Evolutionary conservation across 2,329 filamentous ascomycete genomes (phyloP).

Genomic region (Blumeriella jaapii): DNA sequence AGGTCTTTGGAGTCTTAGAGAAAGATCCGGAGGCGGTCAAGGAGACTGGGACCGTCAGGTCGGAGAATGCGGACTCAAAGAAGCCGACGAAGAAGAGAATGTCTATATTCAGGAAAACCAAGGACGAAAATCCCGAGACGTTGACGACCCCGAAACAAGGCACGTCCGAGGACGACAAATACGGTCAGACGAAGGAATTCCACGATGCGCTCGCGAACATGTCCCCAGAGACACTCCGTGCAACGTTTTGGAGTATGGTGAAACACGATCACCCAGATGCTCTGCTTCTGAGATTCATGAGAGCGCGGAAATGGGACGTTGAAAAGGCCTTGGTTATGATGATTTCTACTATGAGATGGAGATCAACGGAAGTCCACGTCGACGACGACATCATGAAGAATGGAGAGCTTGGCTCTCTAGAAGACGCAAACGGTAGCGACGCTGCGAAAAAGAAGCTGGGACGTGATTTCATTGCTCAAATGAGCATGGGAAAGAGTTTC

Average conservation of each 20-base stretch:
- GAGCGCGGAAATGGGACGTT: conserved; percentile 92
- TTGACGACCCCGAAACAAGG: conserved; percentile 22
- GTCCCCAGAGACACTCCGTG: conserved; percentile 66
- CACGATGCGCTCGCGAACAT: conserved; percentile 67
- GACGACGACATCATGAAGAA: conserved; percentile 77
- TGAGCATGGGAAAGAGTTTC: conserved; percentile 87
- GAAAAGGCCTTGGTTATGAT: conserved; percentile 90
- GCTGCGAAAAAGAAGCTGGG: conserved; percentile 50
- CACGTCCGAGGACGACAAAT: conserved; percentile 64
- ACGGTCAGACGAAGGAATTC: conserved; percentile 80
- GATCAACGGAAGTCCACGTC: conserved; percentile 69
- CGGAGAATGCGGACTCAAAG: conserved; percentile 25
- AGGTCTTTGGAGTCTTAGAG: conserved; percentile 56
- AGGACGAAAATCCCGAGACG: conserved; percentile 39
- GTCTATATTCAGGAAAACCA: conserved; percentile 52
- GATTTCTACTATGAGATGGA: conserved; percentile 89
- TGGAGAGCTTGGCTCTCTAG: conserved; percentile 58
- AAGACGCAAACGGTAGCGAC: conserved; percentile 45
- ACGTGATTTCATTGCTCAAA: conserved; percentile 70
- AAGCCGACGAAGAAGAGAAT: conserved; percentile 68
- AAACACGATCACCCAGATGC: conserved; percentile 93
- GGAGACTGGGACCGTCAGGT: conserved; percentile 14
- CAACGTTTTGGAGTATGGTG: conserved; percentile 83
- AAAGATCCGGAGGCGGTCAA: conserved; percentile 19
- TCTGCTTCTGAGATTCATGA: conserved; percentile 67